Evolutionary conservation across 2,329 filamentous ascomycete genomes (phyloP), one percentile per base, ranked within the genome.

Genomic region (Aspergillus amoenus): DNA sequence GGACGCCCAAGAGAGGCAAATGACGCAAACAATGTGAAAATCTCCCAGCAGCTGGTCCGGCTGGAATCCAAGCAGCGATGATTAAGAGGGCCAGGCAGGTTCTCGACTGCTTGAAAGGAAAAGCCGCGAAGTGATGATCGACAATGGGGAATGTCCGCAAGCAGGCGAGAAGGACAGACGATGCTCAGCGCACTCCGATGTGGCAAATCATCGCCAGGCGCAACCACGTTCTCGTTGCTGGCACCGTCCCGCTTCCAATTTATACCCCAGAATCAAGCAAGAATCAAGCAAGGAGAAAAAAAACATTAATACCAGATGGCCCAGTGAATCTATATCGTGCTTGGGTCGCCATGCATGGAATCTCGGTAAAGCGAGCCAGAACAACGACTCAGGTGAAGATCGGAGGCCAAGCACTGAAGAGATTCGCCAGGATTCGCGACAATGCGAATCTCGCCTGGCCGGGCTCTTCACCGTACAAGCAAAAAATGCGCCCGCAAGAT

Each of bases 21-120:
- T 64, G 61, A 64, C 61, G 61, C 61, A 64, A 64, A 64, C 61
- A 60, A 64, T 60, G 60, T 63, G 51, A 52, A 58, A 47, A 32
- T 47, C 44, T 37, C 44, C 44, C 44, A 47, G 44, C 12, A 32
- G 15, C 43, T n/a, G 9, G 24, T 8, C 15, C 12, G 43, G 27
- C 22, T 24, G 43, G 22, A 18, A 17, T 42, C 40, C 13, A 47
- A 12, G 44, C 17, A n/a, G 32, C 44, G n/a, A 47, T 24, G 44
- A 47, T 47, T 27, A 47, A 47, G 44, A 47, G 12, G 18, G 12
- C 44, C 34, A 27, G 22, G 44, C 34, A 37, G n/a, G 18, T 42
- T 17, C 18, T 42, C 34, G 34, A 37, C 34, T 37, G 34, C 13
- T 37, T 37, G 4, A n/a, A 37, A n/a, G 17, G 32, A 13, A 3